phyloP scores from a whole-genome alignment of 495 filamentous ascomycete species.

The Hypoxylon cercidicola region DNA sequence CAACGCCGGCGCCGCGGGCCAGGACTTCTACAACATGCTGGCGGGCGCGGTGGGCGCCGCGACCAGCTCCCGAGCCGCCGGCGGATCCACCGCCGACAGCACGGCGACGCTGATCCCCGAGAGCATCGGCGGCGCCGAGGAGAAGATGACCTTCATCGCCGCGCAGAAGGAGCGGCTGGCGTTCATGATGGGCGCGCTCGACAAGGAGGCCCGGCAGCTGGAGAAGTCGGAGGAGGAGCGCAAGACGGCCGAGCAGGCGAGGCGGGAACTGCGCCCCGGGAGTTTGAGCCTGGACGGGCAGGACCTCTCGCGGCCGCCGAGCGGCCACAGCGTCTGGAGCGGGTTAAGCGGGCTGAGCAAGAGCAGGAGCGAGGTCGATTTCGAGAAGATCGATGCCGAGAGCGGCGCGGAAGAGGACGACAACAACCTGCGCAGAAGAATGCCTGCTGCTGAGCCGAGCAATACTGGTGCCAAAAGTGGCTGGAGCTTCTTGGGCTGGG shows the following conservation, averaged over 20 bases:
- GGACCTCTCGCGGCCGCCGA: conserved; percentile 49
- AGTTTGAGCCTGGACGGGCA: conserved; percentile 48
- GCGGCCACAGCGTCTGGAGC: conserved; percentile 60
- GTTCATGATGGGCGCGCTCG: conserved; percentile 76
- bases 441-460: conserved; percentile 15
- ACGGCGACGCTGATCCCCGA: conserved; percentile 75
- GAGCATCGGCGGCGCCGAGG: conserved; percentile 66
- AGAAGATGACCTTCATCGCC: conserved; percentile 75
- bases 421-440: conserved; percentile 45
- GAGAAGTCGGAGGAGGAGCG: conserved; percentile 52
- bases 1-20: conserved; percentile 54
- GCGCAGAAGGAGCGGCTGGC: conserved; percentile 78
- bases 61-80: conserved; percentile 35
- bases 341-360: conserved; percentile 70
- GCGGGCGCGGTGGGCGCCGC: conserved; percentile 69
- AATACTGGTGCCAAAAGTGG: conserved; percentile 43
- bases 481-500: conserved; percentile 73
- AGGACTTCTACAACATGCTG: conserved; percentile 80
- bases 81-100: conserved; percentile 47
- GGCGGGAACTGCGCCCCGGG: conserved; percentile 32
- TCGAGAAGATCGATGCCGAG: conserved; percentile 83
- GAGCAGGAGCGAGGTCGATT: conserved; percentile 80
- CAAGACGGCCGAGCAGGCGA: conserved; percentile 35
- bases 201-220: conserved; percentile 70
- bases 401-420: conserved; percentile 64